Percentiles rank a stretch among this genome's conserved stretches.
phyloP scores from a whole-genome alignment of 352 stramenopile species.

The Pythium chondricola region DNA sequence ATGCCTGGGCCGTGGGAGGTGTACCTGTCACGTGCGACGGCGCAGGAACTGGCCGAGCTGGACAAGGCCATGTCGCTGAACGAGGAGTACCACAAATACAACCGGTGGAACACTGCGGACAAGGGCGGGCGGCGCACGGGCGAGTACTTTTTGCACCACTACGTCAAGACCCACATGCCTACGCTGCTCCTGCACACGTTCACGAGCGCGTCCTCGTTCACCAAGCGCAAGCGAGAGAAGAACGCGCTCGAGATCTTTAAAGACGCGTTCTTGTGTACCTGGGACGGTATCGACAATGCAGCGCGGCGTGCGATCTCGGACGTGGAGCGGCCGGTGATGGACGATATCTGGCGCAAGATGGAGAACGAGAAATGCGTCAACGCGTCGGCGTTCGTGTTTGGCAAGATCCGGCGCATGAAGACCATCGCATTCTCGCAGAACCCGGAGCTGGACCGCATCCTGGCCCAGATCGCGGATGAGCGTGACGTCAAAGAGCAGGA shows the following conservation, averaged over 20 bases:
- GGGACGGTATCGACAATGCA: conserved; percentile 61
- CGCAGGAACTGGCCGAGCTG: conserved; percentile 67
- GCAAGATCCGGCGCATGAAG: conserved; percentile 31
- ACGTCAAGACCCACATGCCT: conserved; percentile 74
- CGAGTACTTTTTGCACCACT: conserved; percentile 82
- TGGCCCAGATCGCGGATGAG: conserved; percentile 55
- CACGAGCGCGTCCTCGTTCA: conserved; percentile 21
- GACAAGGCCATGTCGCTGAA: conserved; percentile 63
- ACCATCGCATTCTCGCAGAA: conserved; percentile 28
- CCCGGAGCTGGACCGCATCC: conserved; percentile 30
- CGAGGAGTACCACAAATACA: conserved; percentile 69
- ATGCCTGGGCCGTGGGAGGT: conserved; percentile 75
- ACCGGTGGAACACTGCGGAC: conserved; percentile 65
- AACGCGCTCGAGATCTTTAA: conserved; percentile 54
- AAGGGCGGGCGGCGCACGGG: conserved; percentile 58
- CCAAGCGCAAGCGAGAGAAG: conserved; percentile 54
- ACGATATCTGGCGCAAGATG: conserved; percentile 68
- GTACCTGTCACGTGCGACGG: conserved; percentile 57
- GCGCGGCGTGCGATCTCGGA: conserved; percentile 64
- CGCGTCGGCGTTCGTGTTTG: conserved; percentile 29
- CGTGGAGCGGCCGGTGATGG: conserved; percentile 61
- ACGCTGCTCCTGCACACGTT: conserved; percentile 58
- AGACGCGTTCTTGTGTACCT: conserved; percentile 79
- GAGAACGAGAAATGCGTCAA: conserved; percentile 32
- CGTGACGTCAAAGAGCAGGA: conserved; percentile 40